Base-by-base conservation (phyloP, 192 early-diverging fungal genomes). In the Linnemannia exigua region DNA sequence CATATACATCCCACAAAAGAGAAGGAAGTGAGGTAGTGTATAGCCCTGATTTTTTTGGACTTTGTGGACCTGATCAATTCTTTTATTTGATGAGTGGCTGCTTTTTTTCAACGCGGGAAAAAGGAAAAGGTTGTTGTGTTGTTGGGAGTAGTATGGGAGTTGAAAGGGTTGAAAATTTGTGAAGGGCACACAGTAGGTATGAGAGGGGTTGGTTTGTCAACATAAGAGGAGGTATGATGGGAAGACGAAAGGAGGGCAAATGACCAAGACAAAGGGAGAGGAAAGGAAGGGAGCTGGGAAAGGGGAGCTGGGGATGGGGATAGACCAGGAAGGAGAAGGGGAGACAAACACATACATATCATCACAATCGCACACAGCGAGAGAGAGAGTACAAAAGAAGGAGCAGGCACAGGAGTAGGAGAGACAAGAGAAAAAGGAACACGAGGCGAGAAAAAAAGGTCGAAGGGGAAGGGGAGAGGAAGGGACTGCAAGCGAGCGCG, bases 251-350 rank as follows among this genome's bases (percentile, higher is more conserved):
- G 58, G 31, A 25, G 58, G 9, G n/a, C 3, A 28, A 14, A 4
- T 0, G 28, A 12, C n/a, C n/a, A n/a, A 12, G 58, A 31, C 58
- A 63, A 63, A 14, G 12, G 25, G 25, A n/a, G 41, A 28, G 20
- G 51, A 58, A 58, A 58, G 52, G 52, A 58, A n/a, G 52, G 52
- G 58, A 63, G 58, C 12, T 63, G 58, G 28, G 58, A 63, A 63
- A 63, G 58, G 28, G 1, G 58, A 61, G 58, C 58, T 61, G 58
- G 58, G 28, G 54, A n/a, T 28, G 8, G 54, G 54, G n/a, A 14
- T 33, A 25, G 28, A 31, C 58, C 28, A 63, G 58, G 58, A 63
- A 63, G 58, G 54, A 31, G 9, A n/a, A 25, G 58, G 58, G 28
- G 12, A 14, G 58, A 22, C 20, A 61, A 11, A 61, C 25, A 31